phyloP scores from a whole-genome alignment of 768 basidiomycete species.

The Mycena haematopus region DNA sequence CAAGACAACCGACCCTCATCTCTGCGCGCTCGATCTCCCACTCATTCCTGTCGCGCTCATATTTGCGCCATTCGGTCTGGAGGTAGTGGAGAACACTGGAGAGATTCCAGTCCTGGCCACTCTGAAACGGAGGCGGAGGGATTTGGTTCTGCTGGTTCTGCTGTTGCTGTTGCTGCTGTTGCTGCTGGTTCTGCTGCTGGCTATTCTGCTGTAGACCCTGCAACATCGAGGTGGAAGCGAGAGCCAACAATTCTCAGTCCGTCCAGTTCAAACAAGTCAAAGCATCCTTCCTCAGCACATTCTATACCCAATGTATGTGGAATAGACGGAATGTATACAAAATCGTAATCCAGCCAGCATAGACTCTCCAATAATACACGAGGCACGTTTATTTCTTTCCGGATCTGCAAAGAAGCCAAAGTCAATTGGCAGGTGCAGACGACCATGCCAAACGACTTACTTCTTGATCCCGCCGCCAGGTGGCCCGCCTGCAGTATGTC shows the following conservation, averaged over 20 bases:
- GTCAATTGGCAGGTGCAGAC: constrained; percentile 13
- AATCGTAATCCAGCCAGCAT: neutral
- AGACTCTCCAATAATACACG: neutral
- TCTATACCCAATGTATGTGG: neutral
- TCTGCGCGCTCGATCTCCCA: constrained; percentile 99
- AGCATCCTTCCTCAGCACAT: neutral
- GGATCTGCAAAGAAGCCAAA: constrained; percentile 49
- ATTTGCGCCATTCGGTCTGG: constrained; percentile 97
- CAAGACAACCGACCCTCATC: constrained; percentile 81
- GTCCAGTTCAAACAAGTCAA: constrained; percentile 5
- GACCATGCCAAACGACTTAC: constrained; percentile 50
- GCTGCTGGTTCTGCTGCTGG: constrained; percentile 48
- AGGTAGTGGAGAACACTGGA: constrained; percentile 96
- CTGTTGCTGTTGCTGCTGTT: constrained; percentile 64
- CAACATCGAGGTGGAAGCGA: constrained; percentile 56
- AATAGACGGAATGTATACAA: neutral
- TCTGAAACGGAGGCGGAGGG: constrained; percentile 31
- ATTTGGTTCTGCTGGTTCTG: constrained; percentile 57
- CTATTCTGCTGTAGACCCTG: constrained; percentile 66
- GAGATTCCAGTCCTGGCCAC: constrained; percentile 83
- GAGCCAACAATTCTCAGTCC: constrained; percentile 12
- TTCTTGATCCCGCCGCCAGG: constrained; percentile 85
- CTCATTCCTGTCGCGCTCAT: constrained; percentile 98
- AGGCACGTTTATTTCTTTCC: constrained; percentile 66
- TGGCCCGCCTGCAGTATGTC: constrained; percentile 59